These are phyloP conservation scores for Brettanomyces anomalus DNA, from an alignment of 805 yeast genomes.

Conservation along the genomic window DNA sequence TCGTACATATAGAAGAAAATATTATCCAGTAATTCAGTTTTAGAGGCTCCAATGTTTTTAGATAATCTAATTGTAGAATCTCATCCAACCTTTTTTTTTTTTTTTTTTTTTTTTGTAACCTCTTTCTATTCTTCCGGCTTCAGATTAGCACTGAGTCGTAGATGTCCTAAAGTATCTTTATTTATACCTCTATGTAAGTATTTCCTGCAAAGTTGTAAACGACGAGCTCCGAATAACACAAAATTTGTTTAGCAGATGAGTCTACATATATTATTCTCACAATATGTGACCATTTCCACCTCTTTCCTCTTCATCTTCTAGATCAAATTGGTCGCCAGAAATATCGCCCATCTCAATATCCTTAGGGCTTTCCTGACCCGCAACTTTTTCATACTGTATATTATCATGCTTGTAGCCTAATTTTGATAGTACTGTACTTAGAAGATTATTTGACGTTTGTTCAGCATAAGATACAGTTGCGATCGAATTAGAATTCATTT, in stretches of 20 bases:
- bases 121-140: too few relatives aligned
- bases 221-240: too few relatives aligned
- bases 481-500: neutral
- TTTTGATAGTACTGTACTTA: neutral
- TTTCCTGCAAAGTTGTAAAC: neutral
- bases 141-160: neutral
- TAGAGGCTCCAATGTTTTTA: too few relatives aligned
- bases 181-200: neutral
- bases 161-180: neutral
- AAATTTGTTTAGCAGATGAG: too few relatives aligned
- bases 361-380: neutral
- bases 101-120: too few relatives aligned
- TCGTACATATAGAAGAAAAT: neutral
- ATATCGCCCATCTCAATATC: slow-evolving; percentile 14
- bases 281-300: neutral
- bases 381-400: neutral
- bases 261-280: too few relatives aligned
- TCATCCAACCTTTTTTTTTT: too few relatives aligned
- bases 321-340: slow-evolving; percentile 33
- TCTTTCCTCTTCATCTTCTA: slow-evolving; percentile 40
- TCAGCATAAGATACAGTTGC: too few relatives aligned
- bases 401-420: neutral
- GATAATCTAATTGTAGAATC: too few relatives aligned
- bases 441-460: neutral
- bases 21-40: too few relatives aligned